A percentile compares a stretch with the other conserved stretches of the same genome.
Conservation (phyloP, 108 stramenopile genomes). For the Mediolabrus comicus region DNA sequence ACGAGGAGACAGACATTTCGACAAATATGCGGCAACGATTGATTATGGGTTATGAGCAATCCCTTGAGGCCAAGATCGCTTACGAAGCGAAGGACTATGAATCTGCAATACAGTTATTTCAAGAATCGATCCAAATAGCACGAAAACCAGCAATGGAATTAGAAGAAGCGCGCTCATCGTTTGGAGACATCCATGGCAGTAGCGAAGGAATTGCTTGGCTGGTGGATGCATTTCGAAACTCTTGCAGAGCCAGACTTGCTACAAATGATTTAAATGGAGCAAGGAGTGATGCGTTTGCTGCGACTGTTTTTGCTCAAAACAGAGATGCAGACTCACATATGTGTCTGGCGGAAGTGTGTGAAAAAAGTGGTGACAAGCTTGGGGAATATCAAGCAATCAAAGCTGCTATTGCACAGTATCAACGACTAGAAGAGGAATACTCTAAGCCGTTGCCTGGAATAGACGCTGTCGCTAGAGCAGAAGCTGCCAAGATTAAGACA, state of each 20-base stretch:
- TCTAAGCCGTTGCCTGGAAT: slow-evolving; percentile 16
- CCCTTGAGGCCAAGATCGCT: slow-evolving; percentile 20
- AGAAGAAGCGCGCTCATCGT: slow-evolving; percentile 25
- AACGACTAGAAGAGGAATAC: slow-evolving; percentile 15
- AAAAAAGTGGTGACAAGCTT: slow-evolving; percentile 6
- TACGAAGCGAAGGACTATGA: slow-evolving; percentile 24
- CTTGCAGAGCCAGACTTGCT: slow-evolving; percentile 21
- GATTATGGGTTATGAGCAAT: slow-evolving; percentile 26
- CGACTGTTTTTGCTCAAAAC: slow-evolving; percentile 39
- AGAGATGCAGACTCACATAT: slow-evolving; percentile 33
- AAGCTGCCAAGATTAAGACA: slow-evolving; percentile 21
- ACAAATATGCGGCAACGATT: slow-evolving; percentile 24
- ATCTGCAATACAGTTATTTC: slow-evolving; percentile 27
- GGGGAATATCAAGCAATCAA: slow-evolving; percentile 46
- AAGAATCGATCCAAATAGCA: slow-evolving; percentile 42
- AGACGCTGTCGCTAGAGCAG: slow-evolving; percentile 32
- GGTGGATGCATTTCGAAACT: slow-evolving; percentile 28
- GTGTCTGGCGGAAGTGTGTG: slow-evolving; percentile 50
- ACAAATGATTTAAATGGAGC: slow-evolving; percentile 45
- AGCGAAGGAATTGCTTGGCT: slow-evolving; percentile 32
- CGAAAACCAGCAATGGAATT: slow-evolving; percentile 40
- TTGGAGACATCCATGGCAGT: neutral
- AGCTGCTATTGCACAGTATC: slow-evolving; percentile 18
- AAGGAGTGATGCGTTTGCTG: slow-evolving; percentile 41
- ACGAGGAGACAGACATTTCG: neutral